Evolutionary conservation across 352 stramenopile species (phyloP).

Genomic region (Phytophthora citricola): DNA sequence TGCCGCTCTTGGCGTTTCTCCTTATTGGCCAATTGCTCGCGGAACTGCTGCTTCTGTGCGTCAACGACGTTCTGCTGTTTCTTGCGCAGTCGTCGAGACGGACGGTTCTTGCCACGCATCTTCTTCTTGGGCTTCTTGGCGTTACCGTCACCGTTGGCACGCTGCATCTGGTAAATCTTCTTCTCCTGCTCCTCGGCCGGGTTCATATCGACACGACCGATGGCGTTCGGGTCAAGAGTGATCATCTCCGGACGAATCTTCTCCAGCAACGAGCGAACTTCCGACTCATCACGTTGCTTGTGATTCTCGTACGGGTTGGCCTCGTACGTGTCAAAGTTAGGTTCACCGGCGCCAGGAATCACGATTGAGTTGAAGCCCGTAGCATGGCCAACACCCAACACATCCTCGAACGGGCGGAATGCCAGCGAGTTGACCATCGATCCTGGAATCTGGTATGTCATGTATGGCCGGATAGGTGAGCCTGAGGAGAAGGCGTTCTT

Average conservation of each 20-base stretch:
- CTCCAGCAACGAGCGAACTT: constrained; percentile 97
- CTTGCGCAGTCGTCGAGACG: constrained; percentile 95
- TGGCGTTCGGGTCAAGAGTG: constrained; percentile 93
- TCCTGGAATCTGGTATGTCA: constrained; percentile 89
- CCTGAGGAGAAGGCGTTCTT: constrained; percentile 88
- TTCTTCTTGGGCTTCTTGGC: constrained; percentile 93
- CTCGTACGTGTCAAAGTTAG: constrained; percentile 98
- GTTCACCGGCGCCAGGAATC: constrained; percentile 96
- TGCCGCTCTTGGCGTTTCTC: constrained; percentile 74
- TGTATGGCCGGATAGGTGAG: constrained; percentile 81
- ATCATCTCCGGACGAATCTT: constrained; percentile 99
- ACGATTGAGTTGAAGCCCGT: constrained; percentile 88
- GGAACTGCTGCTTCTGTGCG: constrained; percentile 92
- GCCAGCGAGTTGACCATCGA: constrained; percentile 88
- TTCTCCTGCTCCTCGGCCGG: constrained; percentile 85
- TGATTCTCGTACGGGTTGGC: constrained; percentile 97
- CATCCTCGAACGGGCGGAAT: constrained; percentile 99
- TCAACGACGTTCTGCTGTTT: constrained; percentile 99
- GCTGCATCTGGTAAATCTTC: constrained; percentile 78
- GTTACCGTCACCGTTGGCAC: constrained; percentile 72
- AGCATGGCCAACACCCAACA: constrained; percentile 94
- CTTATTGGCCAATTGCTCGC: constrained; percentile 84
- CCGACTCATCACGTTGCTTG: constrained; percentile 96
- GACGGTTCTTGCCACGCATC: constrained; percentile 97
- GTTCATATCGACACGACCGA: constrained; percentile 94